A percentile compares a stretch with the other conserved stretches of the same genome.
phyloP scores from a whole-genome alignment of 2,329 filamentous ascomycete species.

The Cercospora canescens region DNA sequence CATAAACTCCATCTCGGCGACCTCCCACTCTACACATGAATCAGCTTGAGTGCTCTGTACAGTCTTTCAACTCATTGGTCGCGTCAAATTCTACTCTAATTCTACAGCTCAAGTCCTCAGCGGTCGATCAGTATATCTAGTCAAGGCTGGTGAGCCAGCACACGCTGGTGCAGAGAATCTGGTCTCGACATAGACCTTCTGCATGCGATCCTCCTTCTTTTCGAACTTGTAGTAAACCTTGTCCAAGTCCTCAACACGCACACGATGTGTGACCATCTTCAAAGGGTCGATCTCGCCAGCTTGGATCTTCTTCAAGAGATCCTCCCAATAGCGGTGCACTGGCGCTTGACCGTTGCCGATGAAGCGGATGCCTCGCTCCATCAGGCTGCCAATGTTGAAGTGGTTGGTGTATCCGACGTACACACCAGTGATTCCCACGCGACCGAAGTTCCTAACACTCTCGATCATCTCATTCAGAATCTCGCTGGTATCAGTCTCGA shows the following conservation, averaged over 20 bases:
- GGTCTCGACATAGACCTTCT: constrained; percentile 74
- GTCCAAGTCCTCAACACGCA: constrained; percentile 53
- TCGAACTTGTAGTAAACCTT: constrained; percentile 64
- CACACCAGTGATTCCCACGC: constrained; percentile 75
- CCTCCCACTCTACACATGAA: background rate
- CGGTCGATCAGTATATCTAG: constrained; percentile 36
- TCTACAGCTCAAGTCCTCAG: background rate
- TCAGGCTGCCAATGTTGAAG: constrained; percentile 79
- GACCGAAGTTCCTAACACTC: constrained; percentile 69
- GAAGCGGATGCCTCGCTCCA: constrained; percentile 82
- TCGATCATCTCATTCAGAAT: constrained; percentile 79
- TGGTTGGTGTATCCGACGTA: constrained; percentile 71
- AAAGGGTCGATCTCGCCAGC: constrained; percentile 69
- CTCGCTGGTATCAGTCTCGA: constrained; percentile 84
- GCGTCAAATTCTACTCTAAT: constrained; percentile 14
- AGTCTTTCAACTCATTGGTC: background rate
- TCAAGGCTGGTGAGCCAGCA: constrained; percentile 53
- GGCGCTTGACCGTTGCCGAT: constrained; percentile 70
- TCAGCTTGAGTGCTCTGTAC: background rate
- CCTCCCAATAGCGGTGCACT: constrained; percentile 81
- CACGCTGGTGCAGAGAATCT: constrained; percentile 56
- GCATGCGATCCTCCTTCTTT: constrained; percentile 70
- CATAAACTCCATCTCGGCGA: background rate
- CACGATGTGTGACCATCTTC: constrained; percentile 79
- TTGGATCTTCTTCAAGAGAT: constrained; percentile 69